Evolutionary conservation across 208 protist species (phyloP).

Genomic region (Trypanosoma platydactyli): DNA sequence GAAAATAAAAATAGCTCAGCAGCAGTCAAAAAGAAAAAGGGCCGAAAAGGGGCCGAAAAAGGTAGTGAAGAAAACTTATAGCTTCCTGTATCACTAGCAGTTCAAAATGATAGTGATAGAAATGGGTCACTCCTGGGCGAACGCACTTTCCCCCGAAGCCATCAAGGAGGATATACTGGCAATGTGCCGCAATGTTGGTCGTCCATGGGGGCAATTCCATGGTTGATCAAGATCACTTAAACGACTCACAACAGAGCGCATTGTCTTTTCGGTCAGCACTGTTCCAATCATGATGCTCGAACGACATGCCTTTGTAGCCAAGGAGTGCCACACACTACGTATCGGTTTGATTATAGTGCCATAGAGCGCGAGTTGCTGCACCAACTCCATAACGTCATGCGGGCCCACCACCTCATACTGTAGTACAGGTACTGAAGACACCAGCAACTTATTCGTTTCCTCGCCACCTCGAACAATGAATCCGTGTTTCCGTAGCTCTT

Average conservation of each 20-base stretch:
- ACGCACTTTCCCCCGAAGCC: neutral
- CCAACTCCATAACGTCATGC: conserved; percentile 86
- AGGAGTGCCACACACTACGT: conserved; percentile 87
- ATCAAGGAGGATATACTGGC: conserved; percentile 35
- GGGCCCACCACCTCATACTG: conserved; percentile 85
- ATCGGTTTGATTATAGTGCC: conserved; percentile 53
- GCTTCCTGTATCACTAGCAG: neutral
- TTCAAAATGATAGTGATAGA: neutral
- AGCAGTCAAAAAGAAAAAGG: neutral
- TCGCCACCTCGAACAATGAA: conserved; percentile 73
- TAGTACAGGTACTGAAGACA: conserved; percentile 77
- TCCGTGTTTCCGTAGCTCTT: conserved; percentile 77
- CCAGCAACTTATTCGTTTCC: conserved; percentile 65
- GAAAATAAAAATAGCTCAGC: neutral
- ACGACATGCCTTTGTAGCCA: conserved; percentile 92
- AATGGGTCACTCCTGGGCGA: conserved; percentile 1
- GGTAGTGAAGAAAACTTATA: neutral
- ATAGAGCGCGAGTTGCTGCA: conserved; percentile 77
- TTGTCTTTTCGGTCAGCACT: conserved; percentile 65
- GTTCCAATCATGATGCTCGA: conserved; percentile 94
- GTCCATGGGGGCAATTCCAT: conserved; percentile 95
- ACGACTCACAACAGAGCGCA: conserved; percentile 74
- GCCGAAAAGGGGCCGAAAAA: neutral
- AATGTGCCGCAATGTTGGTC: conserved; percentile 86
- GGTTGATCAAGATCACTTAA: conserved; percentile 85